Evolutionary conservation across 2,329 filamentous ascomycete genomes (phyloP), one percentile per base, ranked within the genome.

Genomic region (Microsporum audouinii): DNA sequence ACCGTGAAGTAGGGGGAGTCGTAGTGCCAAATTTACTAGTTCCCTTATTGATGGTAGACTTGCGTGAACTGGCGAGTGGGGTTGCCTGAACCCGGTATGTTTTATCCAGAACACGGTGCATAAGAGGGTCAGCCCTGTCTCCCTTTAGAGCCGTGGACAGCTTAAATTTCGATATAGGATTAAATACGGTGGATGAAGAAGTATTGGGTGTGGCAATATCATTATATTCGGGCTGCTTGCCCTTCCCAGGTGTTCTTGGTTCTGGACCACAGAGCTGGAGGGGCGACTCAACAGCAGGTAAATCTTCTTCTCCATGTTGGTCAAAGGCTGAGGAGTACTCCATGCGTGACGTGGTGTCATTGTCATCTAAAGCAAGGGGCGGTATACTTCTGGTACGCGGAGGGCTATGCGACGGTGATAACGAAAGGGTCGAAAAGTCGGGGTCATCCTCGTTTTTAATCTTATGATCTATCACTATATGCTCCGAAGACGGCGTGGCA

Each of bases 1-100:
- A 71, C 61, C 66, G 69, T 4, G 67, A 64, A 2, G 68, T 64
- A 6, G 68, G 69, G 63, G 61, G 69, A 57, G 65, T 68, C 60
- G 27, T 66, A 58, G 41, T 66, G 60, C 27, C 64, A 17, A 43
- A 27, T 33, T 31, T 49, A 51, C 39, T 58, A n/a, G 60, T 47
- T 29, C 63, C 62, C 33, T 61, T 64, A 41, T 56, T 62, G 60
- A 31, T 63, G 3, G 61, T 66, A 33, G 27, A 55, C 45, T 55
- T 61, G 36, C 59, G 60, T 23, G 62, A 51, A 23, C 55, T 60
- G 36, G 78, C 76, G 45, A 94, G 86, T 0, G 94, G 94, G 7
- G 94, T 99, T 4, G 92, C 90, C 73, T 95, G 89, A 29, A 99
- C 81, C 36, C 92, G 89, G 77, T 95, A 99, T 62, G 88, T 96